Conservation (phyloP, 148 eudicot species). For the Drosera capensis region DNA sequence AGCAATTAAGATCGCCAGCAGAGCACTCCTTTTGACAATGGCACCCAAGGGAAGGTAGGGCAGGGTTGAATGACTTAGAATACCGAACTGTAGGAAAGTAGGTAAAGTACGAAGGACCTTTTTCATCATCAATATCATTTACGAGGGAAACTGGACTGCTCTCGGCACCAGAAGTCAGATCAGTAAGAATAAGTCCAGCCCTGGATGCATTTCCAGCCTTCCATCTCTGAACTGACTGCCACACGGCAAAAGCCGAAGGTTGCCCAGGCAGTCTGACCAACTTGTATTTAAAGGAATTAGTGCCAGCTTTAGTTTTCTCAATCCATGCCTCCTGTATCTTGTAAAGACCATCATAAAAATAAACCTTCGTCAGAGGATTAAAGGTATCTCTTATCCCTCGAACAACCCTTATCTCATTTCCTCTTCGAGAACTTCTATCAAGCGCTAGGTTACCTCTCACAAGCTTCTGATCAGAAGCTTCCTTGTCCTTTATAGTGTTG, state of each 20-base stretch:
- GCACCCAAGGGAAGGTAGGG: constrained; percentile 9
- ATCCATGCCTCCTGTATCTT: constrained; percentile 18
- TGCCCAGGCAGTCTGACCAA: constrained; percentile 18
- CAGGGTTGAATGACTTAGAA: constrained; percentile 5
- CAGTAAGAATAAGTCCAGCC: constrained; percentile 12
- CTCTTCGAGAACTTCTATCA: constrained; percentile 10
- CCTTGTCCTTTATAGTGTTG: constrained; percentile 8
- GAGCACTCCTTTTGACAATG: constrained; percentile 10
- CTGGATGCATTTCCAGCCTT: constrained; percentile 8
- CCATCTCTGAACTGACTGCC: constrained; percentile 18
- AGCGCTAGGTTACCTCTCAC: constrained; percentile 17
- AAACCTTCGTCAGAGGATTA: constrained; percentile 6
- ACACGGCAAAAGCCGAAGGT: constrained; percentile 10
- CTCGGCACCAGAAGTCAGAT: constrained; percentile 17
- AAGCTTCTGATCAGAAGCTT: constrained; percentile 13
- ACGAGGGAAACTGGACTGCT: constrained; percentile 16
- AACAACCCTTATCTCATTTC: constrained; percentile 12
- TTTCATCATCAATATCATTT: constrained; percentile 19
- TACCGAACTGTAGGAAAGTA: constrained; percentile 6
- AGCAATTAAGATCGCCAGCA: constrained; percentile 9
- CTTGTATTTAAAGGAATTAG: constrained; percentile 13
- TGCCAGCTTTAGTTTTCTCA: constrained; percentile 16
- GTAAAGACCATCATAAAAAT: constrained; percentile 20
- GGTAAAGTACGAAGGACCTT: constrained; percentile 16
- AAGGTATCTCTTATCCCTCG: constrained; percentile 11